A percentile compares a stretch with the other conserved stretches of the same genome.
Conservation (phyloP, 2,329 filamentous ascomycete genomes). For the Chaetomiaceae sp. region DNA sequence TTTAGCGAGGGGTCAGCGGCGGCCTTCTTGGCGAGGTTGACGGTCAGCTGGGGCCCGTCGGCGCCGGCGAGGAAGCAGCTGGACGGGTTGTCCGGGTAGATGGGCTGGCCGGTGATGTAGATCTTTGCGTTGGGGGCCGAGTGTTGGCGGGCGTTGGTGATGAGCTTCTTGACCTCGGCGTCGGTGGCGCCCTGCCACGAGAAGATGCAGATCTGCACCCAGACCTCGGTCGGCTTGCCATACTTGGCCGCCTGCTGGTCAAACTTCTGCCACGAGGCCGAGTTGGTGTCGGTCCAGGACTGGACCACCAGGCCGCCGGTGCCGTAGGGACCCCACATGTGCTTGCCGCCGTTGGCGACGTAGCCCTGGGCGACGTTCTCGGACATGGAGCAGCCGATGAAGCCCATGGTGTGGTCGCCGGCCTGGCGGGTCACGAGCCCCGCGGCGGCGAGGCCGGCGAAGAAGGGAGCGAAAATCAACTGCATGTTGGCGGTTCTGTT, state of each 20-base stretch:
- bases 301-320: slow-evolving; percentile 29
- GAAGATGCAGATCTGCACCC: slow-evolving; percentile 33
- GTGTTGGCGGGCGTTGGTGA: slow-evolving; percentile 30
- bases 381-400: slow-evolving; percentile 32
- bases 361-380: slow-evolving; percentile 32
- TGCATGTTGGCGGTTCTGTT: no score
- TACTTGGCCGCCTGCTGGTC: slow-evolving; percentile 21
- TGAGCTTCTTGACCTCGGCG: slow-evolving; percentile 29
- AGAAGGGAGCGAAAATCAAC: neutral
- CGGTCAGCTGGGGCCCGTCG: slow-evolving; percentile 26
- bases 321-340: slow-evolving; percentile 31
- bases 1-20: slow-evolving; percentile 23
- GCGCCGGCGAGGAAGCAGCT: slow-evolving; percentile 27
- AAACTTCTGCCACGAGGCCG: slow-evolving; percentile 27
- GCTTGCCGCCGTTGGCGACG: slow-evolving; percentile 25
- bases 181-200: slow-evolving; percentile 29
- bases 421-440: neutral
- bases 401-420: slow-evolving; percentile 27
- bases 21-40: slow-evolving; percentile 26
- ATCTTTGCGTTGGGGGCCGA: slow-evolving; percentile 27
- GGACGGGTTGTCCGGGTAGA: slow-evolving; percentile 25
- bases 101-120: slow-evolving; percentile 32
- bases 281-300: slow-evolving; percentile 30
- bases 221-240: neutral
- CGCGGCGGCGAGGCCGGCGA: neutral